Conservation (phyloP, 2,329 filamentous ascomycete genomes). For the Geosmithia flava region DNA sequence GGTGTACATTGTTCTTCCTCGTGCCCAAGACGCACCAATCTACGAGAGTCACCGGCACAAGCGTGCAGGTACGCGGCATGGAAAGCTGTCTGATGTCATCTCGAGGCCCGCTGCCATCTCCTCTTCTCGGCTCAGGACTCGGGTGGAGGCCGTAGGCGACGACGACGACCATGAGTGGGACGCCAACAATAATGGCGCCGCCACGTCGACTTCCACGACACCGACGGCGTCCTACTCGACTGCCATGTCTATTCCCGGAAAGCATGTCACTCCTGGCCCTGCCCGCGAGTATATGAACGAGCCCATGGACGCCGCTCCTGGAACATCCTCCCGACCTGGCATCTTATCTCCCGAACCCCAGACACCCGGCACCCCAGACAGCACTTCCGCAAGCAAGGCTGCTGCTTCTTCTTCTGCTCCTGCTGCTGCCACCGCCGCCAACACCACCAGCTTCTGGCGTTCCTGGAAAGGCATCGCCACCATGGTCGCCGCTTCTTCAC, state of each 20-base stretch:
- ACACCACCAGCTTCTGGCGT: background rate
- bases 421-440: no score
- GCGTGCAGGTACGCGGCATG: background rate
- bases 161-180: background rate
- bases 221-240: background rate
- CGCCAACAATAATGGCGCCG: background rate
- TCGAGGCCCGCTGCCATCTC: background rate
- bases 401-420: background rate
- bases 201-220: background rate
- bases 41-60: background rate
- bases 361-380: background rate
- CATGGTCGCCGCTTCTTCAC: background rate
- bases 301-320: background rate
- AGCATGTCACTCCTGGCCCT: background rate
- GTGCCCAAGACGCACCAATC: background rate
- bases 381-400: background rate
- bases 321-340: background rate
- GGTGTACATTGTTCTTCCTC: background rate
- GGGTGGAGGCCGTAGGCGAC: background rate
- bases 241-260: no score
- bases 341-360: background rate
- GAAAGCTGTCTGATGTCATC: background rate
- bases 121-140: no score
- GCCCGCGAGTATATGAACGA: background rate
- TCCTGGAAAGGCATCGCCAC: background rate